Conservation (phyloP, 1,139 yeast species). For the Debaryomyces psychrophilus region DNA sequence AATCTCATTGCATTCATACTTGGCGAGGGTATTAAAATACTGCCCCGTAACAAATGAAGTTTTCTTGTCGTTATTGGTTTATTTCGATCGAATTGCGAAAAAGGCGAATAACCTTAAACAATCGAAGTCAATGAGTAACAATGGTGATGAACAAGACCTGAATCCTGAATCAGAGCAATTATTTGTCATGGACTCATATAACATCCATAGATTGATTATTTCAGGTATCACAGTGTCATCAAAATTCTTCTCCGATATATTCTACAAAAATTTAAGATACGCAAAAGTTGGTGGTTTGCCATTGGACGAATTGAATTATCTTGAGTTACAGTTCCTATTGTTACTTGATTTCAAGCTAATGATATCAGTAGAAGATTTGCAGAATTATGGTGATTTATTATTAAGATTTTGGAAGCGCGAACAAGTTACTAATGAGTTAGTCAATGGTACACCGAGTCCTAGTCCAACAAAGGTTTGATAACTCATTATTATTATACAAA, state of each 20-base stretch:
- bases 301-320: conserved; percentile 86
- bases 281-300: conserved; percentile 98
- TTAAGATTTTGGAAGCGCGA: conserved; percentile 83
- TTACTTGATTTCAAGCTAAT: conserved; percentile 83
- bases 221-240: conserved; percentile 97
- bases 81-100: conserved; percentile 92
- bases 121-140: conserved; percentile 20
- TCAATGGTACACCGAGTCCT: conserved; percentile 41
- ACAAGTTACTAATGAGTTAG: conserved; percentile 46
- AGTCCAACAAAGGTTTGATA: conserved; percentile 41
- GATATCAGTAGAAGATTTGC: conserved; percentile 89
- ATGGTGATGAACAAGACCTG: conserved; percentile 13
- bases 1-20: conserved; percentile 84
- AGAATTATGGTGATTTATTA: conserved; percentile 84
- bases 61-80: conserved; percentile 82
- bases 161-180: conserved; percentile 50
- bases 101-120: conserved; percentile 65
- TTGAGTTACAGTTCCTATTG: conserved; percentile 85
- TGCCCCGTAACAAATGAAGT: conserved; percentile 99
- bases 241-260: conserved; percentile 93
- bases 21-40: conserved; percentile 87
- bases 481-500: conserved; percentile 49
- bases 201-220: conserved; percentile 89
- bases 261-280: conserved; percentile 92
- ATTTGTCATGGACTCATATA: conserved; percentile 94